Evolutionary conservation across 2,329 filamentous ascomycete species (phyloP), one percentile per base, ranked within the genome.

Genomic region (Sporothrix pallida): DNA sequence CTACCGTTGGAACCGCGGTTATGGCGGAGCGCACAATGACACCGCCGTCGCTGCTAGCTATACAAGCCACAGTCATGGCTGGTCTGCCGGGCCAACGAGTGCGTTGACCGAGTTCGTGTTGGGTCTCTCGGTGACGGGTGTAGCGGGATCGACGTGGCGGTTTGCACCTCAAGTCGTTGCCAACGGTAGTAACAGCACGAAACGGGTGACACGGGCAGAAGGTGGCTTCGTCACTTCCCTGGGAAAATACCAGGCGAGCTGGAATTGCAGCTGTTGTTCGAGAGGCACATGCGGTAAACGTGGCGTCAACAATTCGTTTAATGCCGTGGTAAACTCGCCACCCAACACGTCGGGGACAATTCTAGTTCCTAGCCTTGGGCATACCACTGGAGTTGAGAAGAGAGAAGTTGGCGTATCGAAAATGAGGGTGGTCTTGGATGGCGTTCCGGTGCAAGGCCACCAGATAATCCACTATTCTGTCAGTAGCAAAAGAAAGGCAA

Each of bases 1-100:
- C 1, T 91, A 91, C 77, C 83, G 88, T 1, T 83, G 81, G 46
- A 81, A 84, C 67, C 79, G 84, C 7, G 88, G 87, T 0, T 90
- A 90, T 75, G 79, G 79, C 3, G 42, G 84, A 8, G 87, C 87
- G 0, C 89, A 89, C 75, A 74, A 72, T 52, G 48, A 69, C 50
- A 50, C 71, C 2, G 48, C 15, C n/a, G 68, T 62, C 5, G 72
- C 67, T 3, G 72, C 72, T n/a, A 72, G 67, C 67, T 85, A 86
- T 73, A 84, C 84, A 7, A 84, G 82, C n/a, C 86, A 87, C 74
- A 80, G 85, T 15, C 85, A 87, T 77, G 85, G 85, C 9, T 87
- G 86, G 86, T 82, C 83, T 10, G 83, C 83, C 0, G 86, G 85
- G 0, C 85, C 86, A 12, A 85, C 84, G 1, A 83, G 82, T 60